Base-by-base conservation (phyloP, 768 basidiomycete genomes). In the Leccinum truebloodii region DNA sequence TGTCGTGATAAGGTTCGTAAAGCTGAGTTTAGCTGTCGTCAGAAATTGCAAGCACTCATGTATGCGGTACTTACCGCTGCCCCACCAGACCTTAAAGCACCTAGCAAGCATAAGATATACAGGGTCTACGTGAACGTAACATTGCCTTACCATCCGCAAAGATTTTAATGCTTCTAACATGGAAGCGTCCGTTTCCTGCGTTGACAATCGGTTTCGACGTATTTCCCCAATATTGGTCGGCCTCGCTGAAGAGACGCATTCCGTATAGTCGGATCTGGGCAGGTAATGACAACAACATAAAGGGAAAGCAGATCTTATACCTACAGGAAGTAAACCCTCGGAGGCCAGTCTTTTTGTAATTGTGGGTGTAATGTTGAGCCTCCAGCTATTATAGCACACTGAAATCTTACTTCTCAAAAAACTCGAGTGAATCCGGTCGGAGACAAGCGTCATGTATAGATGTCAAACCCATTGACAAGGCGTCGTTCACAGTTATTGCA, bases 41-140 rank as follows among this genome's bases (percentile, higher is more conserved):
- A 59, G 28, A 50, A 50, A 32, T 55, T 56, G 14, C 39, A 41
- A 28, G 10, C 1, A 30, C 34, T 58, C 52, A 24, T 54, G 16
- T n/a, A 18, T 32, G 20, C 50, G 7, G 16, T 26, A 68, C 79
- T 72, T 75, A 89, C 89, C 48, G 95, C 94, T 50, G 95, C 93
- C 50, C 94, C 95, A 59, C 92, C 89, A n/a, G 89, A 89, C 34
- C 95, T 84, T 39, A 97, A 77, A 32, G 94, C 95, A 59, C 94
- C 89, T 90, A 59, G 24, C 24, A 24, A 58, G n/a, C 41, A 52
- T 37, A 41, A 57, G n/a, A 58, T 14, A 41, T 54, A 8, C 41
- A 18, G 7, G 10, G 49, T 35, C 26, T 3, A 57, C 24, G 22
- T 32, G 20, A 10, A 32, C 10, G 22, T n/a, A 50, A 41, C 24